Base-by-base conservation (phyloP, 257 asterid genomes). In the Salvia hispanica region DNA sequence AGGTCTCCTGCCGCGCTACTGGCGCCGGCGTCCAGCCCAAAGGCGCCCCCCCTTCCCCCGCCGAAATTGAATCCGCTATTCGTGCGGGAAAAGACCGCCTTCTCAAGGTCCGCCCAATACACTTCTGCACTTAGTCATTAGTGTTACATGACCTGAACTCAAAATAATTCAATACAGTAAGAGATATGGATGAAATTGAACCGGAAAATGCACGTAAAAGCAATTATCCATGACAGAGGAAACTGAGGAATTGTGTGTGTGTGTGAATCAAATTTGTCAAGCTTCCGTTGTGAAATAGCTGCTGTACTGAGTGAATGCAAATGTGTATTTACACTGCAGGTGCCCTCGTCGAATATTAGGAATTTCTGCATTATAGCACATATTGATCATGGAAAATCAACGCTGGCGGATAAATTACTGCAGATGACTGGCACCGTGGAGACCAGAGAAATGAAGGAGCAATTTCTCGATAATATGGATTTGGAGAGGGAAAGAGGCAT, bases 401-500 rank as follows among this genome's bases (percentile, higher is more conserved):
- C 99, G 0, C 75, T 93, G 72, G 99, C 99, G 2, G 99, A 94
- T 79, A 94, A 94, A 81, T 79, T 94, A 78, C 85, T 94, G 61
- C 95, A 91, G 85, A 81, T 85, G 84, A 94, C 99, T 46, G 97
- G 99, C 69, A 88, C 99, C 0, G 99, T 94, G 70, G 92, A 81
- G 84, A 85, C 76, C 73, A 87, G 99, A 72, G 97, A 90, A 0
- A 94, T 94, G 99, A 94, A 88, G 84, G 99, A 85, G 50, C 97
- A 90, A 60, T 93, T 90, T 84, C 95, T 94, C 42, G 99, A 94
- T 79, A 94, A 94, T 78, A 94, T 94, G 99, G 99, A 94, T 82
- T 82, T 94, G 83, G 99, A 94, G 85, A 88, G 99, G 79, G 99
- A 94, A 79, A 84, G 99, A 76, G 99, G 99, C 81, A 94, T 94